Evolutionary conservation across 2,329 filamentous ascomycete species (phyloP).

Genomic region (Xylariaceae sp.): DNA sequence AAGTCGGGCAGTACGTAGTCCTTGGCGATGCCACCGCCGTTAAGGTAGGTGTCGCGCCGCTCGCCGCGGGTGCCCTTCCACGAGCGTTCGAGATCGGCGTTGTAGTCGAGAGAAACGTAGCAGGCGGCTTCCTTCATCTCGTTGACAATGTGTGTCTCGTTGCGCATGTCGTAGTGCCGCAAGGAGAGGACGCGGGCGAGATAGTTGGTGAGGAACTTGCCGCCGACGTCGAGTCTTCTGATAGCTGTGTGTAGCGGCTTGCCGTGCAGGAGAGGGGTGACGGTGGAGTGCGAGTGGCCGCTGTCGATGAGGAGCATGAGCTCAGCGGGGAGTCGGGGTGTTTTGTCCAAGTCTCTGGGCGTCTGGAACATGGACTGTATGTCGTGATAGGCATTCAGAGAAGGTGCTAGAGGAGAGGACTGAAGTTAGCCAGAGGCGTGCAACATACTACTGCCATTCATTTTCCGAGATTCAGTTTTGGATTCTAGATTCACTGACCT

Average conservation of each 20-base stretch:
- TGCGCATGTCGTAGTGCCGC: slow-evolving; percentile 92
- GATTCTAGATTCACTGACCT: slow-evolving; percentile 43
- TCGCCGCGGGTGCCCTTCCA: slow-evolving; percentile 75
- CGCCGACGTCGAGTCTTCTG: slow-evolving; percentile 83
- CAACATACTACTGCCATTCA: not conserved
- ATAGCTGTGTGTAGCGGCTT: slow-evolving; percentile 77
- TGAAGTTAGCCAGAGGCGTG: not conserved
- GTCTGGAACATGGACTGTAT: slow-evolving; percentile 67
- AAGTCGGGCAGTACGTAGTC: slow-evolving; percentile 92
- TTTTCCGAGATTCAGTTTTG: too few relatives aligned
- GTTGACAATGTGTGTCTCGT: slow-evolving; percentile 90
- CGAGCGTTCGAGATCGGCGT: slow-evolving; percentile 70
- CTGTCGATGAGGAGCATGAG: slow-evolving; percentile 86
- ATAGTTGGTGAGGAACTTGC: slow-evolving; percentile 90
- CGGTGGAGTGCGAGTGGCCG: slow-evolving; percentile 88
- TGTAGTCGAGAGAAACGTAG: slow-evolving; percentile 78
- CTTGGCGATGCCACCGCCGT: slow-evolving; percentile 65
- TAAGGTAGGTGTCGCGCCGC: slow-evolving; percentile 47
- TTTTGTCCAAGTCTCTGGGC: slow-evolving; percentile 44
- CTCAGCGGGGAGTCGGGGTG: slow-evolving; percentile 62
- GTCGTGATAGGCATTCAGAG: slow-evolving; percentile 80
- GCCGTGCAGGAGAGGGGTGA: slow-evolving; percentile 82
- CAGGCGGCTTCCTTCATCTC: slow-evolving; percentile 92
- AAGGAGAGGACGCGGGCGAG: slow-evolving; percentile 85
- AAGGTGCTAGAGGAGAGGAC: slow-evolving; percentile 51